Base-by-base conservation (phyloP, 805 yeast species). In the Starmerella vitae region DNA sequence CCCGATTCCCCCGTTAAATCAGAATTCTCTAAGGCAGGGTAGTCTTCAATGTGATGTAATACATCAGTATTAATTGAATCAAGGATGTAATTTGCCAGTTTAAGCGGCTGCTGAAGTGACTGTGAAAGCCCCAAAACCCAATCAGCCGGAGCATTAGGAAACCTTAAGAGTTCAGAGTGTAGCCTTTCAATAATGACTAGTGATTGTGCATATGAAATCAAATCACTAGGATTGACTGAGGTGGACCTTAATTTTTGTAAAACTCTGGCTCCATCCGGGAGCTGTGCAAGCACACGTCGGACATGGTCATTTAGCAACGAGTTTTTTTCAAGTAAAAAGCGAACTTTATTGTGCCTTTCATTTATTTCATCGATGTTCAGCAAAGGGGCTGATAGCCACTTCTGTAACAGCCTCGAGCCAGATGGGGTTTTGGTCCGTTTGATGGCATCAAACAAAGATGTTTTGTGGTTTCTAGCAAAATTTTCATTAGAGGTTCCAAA, bases 311-410 rank as follows among this genome's bases (percentile, higher is more conserved):
- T 66, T 2, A 75, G 61, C 3, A 64, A 59, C 13, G 62, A 63
- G 31, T 77, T 54, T 15, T 62, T 56, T 3, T 47, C 45, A 15
- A 51, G 27, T 32, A 78, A 69, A 3, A 61, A 53, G 5, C 56
- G 54, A 0, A 80, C 78, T 10, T 68, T 49, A 14, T 59, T 60
- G 34, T 75, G 82, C 20, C 98, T 63, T 15, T 55, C 50, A 14
- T 56, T 56, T 12, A 91, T 73, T 44, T 72, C 79, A 0, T 54
- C 49, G 0, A 70, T 50, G 50, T 78, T 70, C 8, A 78, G 67
- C 0, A 82, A 68, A 0, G 98, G 98, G 2, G 83, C 74, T 20
- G 81, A 67, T 4, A 88, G 60, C 95, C 96, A 84, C 37, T 76
- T 75, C 6, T 77, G 70, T 10, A 91, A 60, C n/a, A 80, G 53